Base-by-base conservation (phyloP, 2,329 filamentous ascomycete species). In the Fusarium temperatum region DNA sequence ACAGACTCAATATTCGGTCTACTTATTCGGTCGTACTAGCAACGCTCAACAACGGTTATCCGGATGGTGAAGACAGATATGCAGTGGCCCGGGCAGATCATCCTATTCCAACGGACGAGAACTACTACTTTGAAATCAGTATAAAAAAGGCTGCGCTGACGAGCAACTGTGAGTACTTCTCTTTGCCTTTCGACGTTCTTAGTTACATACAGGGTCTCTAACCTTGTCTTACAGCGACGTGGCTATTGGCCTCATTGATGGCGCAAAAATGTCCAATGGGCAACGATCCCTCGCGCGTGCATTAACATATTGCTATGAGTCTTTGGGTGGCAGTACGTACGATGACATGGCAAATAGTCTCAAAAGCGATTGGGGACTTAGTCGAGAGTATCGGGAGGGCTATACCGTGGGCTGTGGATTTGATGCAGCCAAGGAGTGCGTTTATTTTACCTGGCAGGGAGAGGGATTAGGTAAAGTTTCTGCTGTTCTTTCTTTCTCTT, bases 1-100 rank as follows among this genome's bases (percentile, higher is more conserved):
- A 1, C 17, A 45, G 0, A 17, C 11, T 45, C 11, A 0, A 18
- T 18, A 18, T 9, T 20, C 7, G 0, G 2, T 18, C 3, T 26
- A 6, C 11, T 45, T 1, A 45, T 18, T 26, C 0, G 5, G 5
- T 6, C 5, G 11, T 26, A 45, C 6, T 0, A 45, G 42, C n/a
- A 26, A 45, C 7, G 17, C n/a, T 45, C 24, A 24, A 45, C 15
- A n/a, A 45, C 10, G 42, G 5, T 9, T 45, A 26, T 45, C 42
- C 42, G 5, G 42, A 45, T 18, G 42, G n/a, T 6, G 3, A 45
- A 45, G 42, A 45, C 42, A 26, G n/a, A 26, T 45, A 45, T 45
- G 42, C 42, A 45, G 42, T 45, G 0, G 42, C n/a, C 11, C 42
- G 42, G 11, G 42, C 42, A 18, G 42, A 45, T 26, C n/a, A 45